Conservation (phyloP, 1,139 yeast genomes). For the Debaryomyces robertsiae region DNA sequence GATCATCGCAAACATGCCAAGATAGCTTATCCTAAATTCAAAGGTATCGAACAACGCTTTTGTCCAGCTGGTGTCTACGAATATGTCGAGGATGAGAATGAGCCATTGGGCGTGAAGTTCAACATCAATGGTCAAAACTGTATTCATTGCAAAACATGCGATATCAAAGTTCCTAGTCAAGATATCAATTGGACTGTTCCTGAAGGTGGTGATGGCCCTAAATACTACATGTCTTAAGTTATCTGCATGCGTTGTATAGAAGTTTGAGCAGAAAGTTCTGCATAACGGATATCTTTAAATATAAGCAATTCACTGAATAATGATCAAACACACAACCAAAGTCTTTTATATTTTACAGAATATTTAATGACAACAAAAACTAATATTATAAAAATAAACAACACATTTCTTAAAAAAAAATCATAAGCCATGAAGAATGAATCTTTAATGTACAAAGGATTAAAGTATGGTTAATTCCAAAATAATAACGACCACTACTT, state of each 20-base stretch:
- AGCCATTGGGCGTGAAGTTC: slow-evolving; percentile 70
- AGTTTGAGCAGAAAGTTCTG: too few species aligned
- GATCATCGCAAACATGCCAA: slow-evolving; percentile 69
- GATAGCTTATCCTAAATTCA: slow-evolving; percentile 66
- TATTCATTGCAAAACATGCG: slow-evolving; percentile 97
- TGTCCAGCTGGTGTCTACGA: slow-evolving; percentile 99
- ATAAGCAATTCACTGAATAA: too few species aligned
- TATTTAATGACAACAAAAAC: slow-evolving; percentile 8
- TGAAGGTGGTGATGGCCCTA: slow-evolving; percentile 98
- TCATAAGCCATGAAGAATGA: slow-evolving; percentile 10
- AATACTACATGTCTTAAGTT: slow-evolving; percentile 70
- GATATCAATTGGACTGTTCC: slow-evolving; percentile 96
- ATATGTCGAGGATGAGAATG: slow-evolving; percentile 69
- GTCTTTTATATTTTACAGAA: slow-evolving; percentile 8
- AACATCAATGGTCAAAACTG: slow-evolving; percentile 96
- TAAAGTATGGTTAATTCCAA: slow-evolving; percentile 2
- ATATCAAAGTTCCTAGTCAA: slow-evolving; percentile 92
- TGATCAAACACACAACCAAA: neutral
- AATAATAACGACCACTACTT: slow-evolving; percentile 6
- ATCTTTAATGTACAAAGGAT: slow-evolving; percentile 9
- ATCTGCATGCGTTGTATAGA: too few species aligned
- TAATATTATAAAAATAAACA: slow-evolving; percentile 4
- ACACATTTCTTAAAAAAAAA: slow-evolving; percentile 2
- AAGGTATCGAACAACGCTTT: slow-evolving; percentile 88
- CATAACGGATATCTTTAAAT: neutral